A percentile compares a stretch with the other conserved stretches of the same genome.
Evolutionary conservation across 78 protist species (phyloP).

Genomic region (Dictyostelium capitatum): DNA sequence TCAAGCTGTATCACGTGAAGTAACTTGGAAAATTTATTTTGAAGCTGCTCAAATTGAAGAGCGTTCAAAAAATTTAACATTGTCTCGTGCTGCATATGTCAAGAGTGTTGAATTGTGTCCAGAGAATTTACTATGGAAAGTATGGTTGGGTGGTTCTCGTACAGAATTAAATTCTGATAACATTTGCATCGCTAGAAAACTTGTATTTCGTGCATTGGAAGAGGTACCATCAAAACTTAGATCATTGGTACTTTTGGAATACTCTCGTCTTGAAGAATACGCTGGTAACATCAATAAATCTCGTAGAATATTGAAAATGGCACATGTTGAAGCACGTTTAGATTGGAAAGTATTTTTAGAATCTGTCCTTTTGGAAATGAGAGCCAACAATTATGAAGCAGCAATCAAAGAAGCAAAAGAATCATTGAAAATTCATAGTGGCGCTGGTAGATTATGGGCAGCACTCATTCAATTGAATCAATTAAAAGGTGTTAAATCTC

Average conservation of each 20-base stretch:
- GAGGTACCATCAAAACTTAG: constrained; percentile 92
- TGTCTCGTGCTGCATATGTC: constrained; percentile 85
- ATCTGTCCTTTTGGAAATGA: constrained; percentile 87
- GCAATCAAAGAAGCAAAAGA: constrained; percentile 86
- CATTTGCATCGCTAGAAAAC: constrained; percentile 64
- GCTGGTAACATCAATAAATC: constrained; percentile 83
- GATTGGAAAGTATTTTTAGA: constrained; percentile 95
- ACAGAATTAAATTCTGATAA: constrained; percentile 49
- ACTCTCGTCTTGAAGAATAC: constrained; percentile 90
- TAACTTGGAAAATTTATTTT: constrained; percentile 95
- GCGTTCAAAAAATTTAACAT: constrained; percentile 76
- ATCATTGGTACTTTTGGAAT: constrained; percentile 90
- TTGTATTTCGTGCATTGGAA: constrained; percentile 87
- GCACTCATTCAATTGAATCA: constrained; percentile 91
- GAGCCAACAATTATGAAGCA: constrained; percentile 79
- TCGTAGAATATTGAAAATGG: constrained; percentile 63
- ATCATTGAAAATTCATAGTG: constrained; percentile 89
- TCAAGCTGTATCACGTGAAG: constrained; percentile 87
- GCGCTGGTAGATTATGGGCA: constrained; percentile 96
- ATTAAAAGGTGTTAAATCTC: constrained; percentile 70
- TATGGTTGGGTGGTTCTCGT: constrained; percentile 92
- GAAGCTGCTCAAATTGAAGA: constrained; percentile 95
- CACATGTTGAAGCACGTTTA: constrained; percentile 60
- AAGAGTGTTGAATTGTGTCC: constrained; percentile 87
- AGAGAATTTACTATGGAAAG: constrained; percentile 91